These are phyloP conservation scores for Leonotis leonurus DNA, from an alignment of 257 asterid genomes.

Conservation along the genomic window DNA sequence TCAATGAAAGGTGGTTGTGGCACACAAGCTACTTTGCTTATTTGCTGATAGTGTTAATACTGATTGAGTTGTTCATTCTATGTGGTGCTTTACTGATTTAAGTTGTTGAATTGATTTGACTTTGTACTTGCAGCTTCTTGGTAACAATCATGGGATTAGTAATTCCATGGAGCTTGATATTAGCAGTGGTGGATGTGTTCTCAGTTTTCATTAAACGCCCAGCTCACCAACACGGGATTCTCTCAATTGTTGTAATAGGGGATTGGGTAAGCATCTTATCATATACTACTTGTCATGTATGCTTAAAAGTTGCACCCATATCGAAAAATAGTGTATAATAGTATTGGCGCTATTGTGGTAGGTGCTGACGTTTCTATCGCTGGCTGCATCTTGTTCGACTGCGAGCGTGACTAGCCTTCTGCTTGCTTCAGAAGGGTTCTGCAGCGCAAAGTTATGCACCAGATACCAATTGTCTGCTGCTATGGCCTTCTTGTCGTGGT, in stretches of 20 bases:
- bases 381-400: slow-evolving; percentile 82
- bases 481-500: slow-evolving; percentile 90
- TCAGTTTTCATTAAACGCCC: slow-evolving; percentile 60
- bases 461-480: slow-evolving; percentile 78
- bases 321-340: too few relatives aligned
- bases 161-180: slow-evolving; percentile 87
- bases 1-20: too few relatives aligned
- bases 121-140: slow-evolving; percentile 45
- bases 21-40: too few relatives aligned
- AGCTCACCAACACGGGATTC: slow-evolving; percentile 45
- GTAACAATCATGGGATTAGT: slow-evolving; percentile 83
- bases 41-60: background rate
- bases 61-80: background rate
- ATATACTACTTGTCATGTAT: background rate
- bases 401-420: slow-evolving; percentile 66
- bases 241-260: slow-evolving; percentile 57
- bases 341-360: too few relatives aligned
- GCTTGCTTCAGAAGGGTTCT: slow-evolving; percentile 48
- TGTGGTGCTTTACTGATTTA: too few relatives aligned
- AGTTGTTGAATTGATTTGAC: background rate
- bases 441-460: slow-evolving; percentile 48
- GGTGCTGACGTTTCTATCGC: slow-evolving; percentile 67
- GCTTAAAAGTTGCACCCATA: too few relatives aligned
- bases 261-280: slow-evolving; percentile 83
- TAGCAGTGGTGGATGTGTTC: slow-evolving; percentile 71